Evolutionary conservation across 306 rosid species (phyloP).

Genomic region (Corylus heterophylla): DNA sequence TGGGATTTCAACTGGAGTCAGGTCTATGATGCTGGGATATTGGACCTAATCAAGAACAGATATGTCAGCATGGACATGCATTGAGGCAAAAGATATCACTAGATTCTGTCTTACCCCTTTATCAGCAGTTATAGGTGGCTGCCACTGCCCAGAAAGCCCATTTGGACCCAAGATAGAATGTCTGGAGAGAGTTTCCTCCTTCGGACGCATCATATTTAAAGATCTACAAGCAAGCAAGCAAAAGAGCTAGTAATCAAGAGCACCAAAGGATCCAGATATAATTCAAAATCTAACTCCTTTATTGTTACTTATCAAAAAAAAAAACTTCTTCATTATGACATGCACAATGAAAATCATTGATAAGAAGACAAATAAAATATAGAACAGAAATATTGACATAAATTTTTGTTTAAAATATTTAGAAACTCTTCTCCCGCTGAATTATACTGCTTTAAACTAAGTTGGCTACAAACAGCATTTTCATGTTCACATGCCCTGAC

Average conservation of each 20-base stretch:
- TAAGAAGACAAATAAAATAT: neutral
- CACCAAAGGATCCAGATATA: neutral
- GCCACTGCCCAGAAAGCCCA: slow-evolving; percentile 85
- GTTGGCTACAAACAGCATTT: neutral
- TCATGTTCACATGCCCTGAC: neutral
- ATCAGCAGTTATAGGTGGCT: slow-evolving; percentile 60
- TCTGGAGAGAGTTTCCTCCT: slow-evolving; percentile 75
- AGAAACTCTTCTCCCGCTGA: neutral
- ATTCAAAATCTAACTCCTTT: neutral
- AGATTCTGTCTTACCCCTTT: slow-evolving; percentile 64
- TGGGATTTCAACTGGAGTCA: slow-evolving; percentile 67
- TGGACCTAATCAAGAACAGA: slow-evolving; percentile 62
- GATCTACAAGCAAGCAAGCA: slow-evolving; percentile 51
- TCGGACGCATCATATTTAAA: slow-evolving; percentile 62
- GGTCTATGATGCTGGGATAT: slow-evolving; percentile 79
- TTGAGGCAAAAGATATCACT: slow-evolving; percentile 21
- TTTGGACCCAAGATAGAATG: slow-evolving; percentile 91
- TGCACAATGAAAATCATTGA: neutral
- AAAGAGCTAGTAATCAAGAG: slow-evolving; percentile 14
- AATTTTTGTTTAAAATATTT: neutral
- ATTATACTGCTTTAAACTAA: neutral
- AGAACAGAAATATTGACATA: neutral
- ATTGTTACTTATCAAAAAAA: neutral
- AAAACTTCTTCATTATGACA: neutral
- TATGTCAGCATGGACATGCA: slow-evolving; percentile 39